Evolutionary conservation across 768 basidiomycete genomes (phyloP).

Genomic region (Daedaleopsis sinensis): DNA sequence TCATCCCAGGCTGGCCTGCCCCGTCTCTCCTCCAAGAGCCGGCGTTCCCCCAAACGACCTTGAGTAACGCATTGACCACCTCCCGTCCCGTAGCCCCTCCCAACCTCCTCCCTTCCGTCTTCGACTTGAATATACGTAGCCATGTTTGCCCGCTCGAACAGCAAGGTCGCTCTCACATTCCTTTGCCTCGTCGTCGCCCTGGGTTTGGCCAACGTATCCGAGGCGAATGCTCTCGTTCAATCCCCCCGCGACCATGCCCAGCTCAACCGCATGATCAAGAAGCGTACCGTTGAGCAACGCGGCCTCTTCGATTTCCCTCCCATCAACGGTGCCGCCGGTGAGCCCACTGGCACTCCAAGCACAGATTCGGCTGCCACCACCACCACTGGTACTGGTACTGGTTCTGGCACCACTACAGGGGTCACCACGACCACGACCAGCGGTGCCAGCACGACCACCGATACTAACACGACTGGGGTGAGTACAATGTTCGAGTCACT

Average conservation of each 20-base stretch:
- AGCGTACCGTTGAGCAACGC: constrained; percentile 42
- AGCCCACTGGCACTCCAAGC: constrained; percentile 27
- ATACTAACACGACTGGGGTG: not conserved
- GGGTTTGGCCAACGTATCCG: constrained; percentile 46
- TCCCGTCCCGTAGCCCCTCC: constrained; percentile 4
- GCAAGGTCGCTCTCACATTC: constrained; percentile 60
- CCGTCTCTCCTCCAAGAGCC: constrained; percentile 2
- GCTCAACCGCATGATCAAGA: constrained; percentile 70
- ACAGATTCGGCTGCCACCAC: constrained; percentile 17
- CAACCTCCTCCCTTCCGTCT: constrained; percentile 11
- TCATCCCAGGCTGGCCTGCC: constrained; percentile 20
- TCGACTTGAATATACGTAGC: constrained; percentile 24
- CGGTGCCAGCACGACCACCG: not conserved
- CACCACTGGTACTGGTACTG: not conserved
- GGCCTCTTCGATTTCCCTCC: constrained; percentile 17
- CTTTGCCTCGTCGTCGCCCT: constrained; percentile 60
- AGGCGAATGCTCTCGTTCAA: constrained; percentile 46
- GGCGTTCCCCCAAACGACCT: not conserved
- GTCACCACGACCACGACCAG: constrained; percentile 7
- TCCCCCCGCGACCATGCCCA: constrained; percentile 58
- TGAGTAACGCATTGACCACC: constrained; percentile 10
- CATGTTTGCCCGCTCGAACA: constrained; percentile 53
- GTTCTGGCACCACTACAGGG: not conserved
- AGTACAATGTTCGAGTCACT: not conserved
- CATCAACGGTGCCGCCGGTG: constrained; percentile 38